phyloP scores from a whole-genome alignment of 345 rosid genomes.

The Psidium guajava region DNA sequence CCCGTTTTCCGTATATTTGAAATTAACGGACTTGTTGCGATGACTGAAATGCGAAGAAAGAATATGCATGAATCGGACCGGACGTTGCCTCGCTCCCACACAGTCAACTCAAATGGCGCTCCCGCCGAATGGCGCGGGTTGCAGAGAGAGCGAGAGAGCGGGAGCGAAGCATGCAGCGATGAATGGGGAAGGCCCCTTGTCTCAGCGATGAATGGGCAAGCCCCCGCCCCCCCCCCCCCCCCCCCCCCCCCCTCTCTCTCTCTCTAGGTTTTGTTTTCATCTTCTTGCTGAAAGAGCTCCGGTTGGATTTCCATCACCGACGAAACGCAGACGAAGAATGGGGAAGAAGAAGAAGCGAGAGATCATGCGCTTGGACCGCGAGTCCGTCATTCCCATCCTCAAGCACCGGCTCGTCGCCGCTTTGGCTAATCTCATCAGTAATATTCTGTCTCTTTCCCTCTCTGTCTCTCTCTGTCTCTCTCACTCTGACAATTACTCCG shows the following conservation, averaged over 20 bases:
- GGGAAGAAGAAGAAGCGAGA: conserved; percentile 48
- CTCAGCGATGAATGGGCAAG: neutral
- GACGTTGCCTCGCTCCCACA: neutral
- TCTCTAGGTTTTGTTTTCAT: neutral
- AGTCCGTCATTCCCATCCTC: conserved; percentile 66
- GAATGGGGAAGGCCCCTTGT: neutral
- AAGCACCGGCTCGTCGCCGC: conserved; percentile 40
- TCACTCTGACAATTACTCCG: neutral
- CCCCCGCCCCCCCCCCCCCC: neutral
- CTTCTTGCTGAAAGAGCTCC: neutral
- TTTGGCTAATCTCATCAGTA: conserved; percentile 39
- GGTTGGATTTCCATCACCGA: neutral
- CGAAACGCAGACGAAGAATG: neutral
- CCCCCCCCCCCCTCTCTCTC: neutral
- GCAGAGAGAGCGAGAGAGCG: neutral
- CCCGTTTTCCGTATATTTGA: neutral
- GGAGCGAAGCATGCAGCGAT: neutral
- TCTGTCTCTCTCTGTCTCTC: neutral
- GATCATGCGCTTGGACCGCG: conserved; percentile 46
- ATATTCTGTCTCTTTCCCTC: neutral
- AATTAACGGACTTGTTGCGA: neutral
- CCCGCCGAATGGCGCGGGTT: neutral
- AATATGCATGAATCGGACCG: neutral
- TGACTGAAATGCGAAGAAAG: neutral
- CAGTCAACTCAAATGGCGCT: neutral